Conservation (phyloP, 1,284 basidiomycete species). For the Sporisorium sorghi region DNA sequence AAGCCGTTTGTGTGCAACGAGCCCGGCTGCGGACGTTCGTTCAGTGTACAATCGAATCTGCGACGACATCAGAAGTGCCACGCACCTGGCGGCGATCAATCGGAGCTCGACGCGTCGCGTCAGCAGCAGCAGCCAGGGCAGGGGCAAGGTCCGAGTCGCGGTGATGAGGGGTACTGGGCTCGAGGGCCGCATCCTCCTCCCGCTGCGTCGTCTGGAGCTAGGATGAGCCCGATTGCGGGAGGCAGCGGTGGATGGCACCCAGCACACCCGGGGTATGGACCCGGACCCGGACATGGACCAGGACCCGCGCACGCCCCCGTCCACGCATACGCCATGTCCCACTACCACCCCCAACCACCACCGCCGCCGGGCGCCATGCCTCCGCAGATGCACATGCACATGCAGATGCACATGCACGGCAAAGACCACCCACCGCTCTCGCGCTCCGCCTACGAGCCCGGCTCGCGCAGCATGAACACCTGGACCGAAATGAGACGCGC, state of each 20-base stretch:
- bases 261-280: slow-evolving; percentile 26
- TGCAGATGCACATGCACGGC: slow-evolving; percentile 37
- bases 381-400: slow-evolving; percentile 31
- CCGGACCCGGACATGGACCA: slow-evolving; percentile 6
- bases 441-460: slow-evolving; percentile 53
- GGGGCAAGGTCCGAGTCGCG: slow-evolving; percentile 21
- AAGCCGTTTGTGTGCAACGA: slow-evolving; percentile 66
- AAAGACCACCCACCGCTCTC: slow-evolving; percentile 51
- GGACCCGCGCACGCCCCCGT: slow-evolving; percentile 19
- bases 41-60: slow-evolving; percentile 67
- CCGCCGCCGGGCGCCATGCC: slow-evolving; percentile 30
- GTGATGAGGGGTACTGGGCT: slow-evolving; percentile 34
- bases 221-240: slow-evolving; percentile 33
- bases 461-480: slow-evolving; percentile 51
- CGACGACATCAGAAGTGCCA: slow-evolving; percentile 66
- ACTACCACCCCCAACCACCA: too few species aligned
- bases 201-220: slow-evolving; percentile 26
- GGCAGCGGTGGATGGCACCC: slow-evolving; percentile 39
- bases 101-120: slow-evolving; percentile 31
- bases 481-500: slow-evolving; percentile 45
- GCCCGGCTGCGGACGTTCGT: slow-evolving; percentile 63
- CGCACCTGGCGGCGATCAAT: slow-evolving; percentile 38
- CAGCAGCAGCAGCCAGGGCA: slow-evolving; percentile 30
- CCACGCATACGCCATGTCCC: slow-evolving; percentile 16
- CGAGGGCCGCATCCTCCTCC: slow-evolving; percentile 38